phyloP scores from a whole-genome alignment of 192 early-diverging fungal species.

The Umbelopsis ramanniana region DNA sequence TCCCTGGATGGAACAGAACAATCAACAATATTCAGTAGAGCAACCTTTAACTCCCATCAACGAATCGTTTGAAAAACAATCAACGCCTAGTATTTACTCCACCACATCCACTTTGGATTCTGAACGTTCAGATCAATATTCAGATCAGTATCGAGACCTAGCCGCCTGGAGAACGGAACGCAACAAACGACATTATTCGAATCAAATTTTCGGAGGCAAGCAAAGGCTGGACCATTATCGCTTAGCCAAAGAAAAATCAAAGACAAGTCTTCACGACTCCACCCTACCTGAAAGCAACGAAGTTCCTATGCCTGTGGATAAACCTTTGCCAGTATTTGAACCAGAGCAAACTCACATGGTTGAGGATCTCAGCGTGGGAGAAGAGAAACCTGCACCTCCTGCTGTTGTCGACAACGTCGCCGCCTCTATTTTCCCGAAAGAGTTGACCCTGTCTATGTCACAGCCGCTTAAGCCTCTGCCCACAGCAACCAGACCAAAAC shows the following conservation, averaged over 20 bases:
- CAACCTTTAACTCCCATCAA: neutral
- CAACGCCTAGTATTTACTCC: conserved; percentile 4
- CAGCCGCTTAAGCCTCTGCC: neutral
- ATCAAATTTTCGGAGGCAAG: conserved; percentile 33
- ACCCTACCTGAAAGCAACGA: neutral
- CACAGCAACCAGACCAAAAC: neutral
- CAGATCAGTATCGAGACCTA: conserved; percentile 30
- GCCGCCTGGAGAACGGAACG: conserved; percentile 29
- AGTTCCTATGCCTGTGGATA: neutral
- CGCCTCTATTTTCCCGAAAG: conserved; percentile 1
- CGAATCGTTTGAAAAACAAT: conserved; percentile 1
- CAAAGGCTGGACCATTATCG: conserved; percentile 26
- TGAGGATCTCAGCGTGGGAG: neutral
- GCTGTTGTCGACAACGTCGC: neutral
- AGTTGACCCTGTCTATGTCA: neutral
- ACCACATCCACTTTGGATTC: neutral
- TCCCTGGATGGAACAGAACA: conserved; percentile 15
- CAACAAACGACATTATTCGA: conserved; percentile 28
- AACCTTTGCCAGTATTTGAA: neutral
- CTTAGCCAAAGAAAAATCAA: conserved; percentile 19
- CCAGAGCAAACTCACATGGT: neutral
- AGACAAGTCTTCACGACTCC: neutral
- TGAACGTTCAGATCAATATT: neutral
- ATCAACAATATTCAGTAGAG: too few relatives aligned
- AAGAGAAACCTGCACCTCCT: neutral